Conservation (phyloP, 2,329 filamentous ascomycete species). For the Phyllosticta capitalensis region DNA sequence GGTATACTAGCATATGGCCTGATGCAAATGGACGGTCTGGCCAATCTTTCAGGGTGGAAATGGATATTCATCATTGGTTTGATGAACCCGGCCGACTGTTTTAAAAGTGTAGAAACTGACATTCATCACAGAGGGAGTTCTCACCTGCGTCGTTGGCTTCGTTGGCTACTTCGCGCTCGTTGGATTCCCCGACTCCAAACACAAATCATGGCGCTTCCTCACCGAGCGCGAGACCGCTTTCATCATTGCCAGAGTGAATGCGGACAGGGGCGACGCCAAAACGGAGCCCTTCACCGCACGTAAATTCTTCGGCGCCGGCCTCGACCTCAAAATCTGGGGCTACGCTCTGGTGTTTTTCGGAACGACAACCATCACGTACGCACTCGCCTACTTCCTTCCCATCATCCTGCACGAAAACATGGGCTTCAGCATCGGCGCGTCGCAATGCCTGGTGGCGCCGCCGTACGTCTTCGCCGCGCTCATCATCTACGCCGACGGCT, state of each 20-base stretch:
- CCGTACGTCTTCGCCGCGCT: constrained; percentile 28
- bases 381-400: constrained; percentile 69
- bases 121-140: background rate
- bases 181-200: constrained; percentile 37
- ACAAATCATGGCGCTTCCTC: constrained; percentile 35
- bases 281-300: constrained; percentile 38
- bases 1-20: constrained; percentile 63
- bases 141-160: constrained; percentile 33
- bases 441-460: constrained; percentile 60
- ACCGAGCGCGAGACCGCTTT: constrained; percentile 38
- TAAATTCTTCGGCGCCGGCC: constrained; percentile 39
- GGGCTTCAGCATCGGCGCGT: constrained; percentile 52
- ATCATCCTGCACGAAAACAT: constrained; percentile 58
- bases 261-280: constrained; percentile 44
- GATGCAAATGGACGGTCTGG: constrained; percentile 53
- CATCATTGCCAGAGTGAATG: constrained; percentile 42
- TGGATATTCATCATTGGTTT: constrained; percentile 38
- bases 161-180: constrained; percentile 34
- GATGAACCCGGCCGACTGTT: too few relatives aligned
- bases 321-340: constrained; percentile 46
- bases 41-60: constrained; percentile 35
- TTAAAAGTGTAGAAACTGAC: background rate
- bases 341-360: constrained; percentile 48
- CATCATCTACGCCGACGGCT: constrained; percentile 44
- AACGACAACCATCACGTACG: constrained; percentile 63